A percentile compares a stretch with the other conserved stretches of the same genome.
phyloP scores from a whole-genome alignment of 2,329 filamentous ascomycete genomes.

The Neonectria neomacrospora region DNA sequence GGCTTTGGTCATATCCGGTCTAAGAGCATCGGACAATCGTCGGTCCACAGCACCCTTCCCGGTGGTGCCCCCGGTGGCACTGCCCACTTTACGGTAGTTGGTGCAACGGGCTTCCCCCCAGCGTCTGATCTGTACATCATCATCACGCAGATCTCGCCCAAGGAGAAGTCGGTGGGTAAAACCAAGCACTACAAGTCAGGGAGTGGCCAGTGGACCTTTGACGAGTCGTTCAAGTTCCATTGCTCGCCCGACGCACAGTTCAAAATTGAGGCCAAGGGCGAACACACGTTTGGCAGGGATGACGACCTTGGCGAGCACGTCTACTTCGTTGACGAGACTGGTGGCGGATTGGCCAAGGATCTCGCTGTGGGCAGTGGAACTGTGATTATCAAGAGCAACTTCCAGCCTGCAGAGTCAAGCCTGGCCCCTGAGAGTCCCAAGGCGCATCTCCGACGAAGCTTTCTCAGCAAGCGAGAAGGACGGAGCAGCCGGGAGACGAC shows the following conservation, averaged over 20 bases:
- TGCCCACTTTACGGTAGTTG: conserved; percentile 82
- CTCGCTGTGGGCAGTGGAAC: conserved; percentile 78
- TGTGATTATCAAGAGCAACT: conserved; percentile 79
- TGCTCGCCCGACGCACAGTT: conserved; percentile 88
- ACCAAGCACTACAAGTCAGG: conserved; percentile 88
- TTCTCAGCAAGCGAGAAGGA: conserved; percentile 64
- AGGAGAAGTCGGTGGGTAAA: conserved; percentile 86
- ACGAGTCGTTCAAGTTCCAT: conserved; percentile 81
- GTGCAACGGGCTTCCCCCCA: conserved; percentile 80
- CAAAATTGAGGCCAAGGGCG: conserved; percentile 85
- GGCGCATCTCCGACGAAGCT: conserved; percentile 61
- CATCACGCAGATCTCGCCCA: conserved; percentile 74
- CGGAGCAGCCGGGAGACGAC: conserved; percentile 58
- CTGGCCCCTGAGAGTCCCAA: conserved; percentile 59
- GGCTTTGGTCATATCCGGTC: conserved; percentile 59
- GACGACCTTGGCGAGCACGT: conserved; percentile 84
- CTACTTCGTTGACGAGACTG: conserved; percentile 92
- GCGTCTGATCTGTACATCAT: conserved; percentile 82
- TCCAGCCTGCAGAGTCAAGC: conserved; percentile 63
- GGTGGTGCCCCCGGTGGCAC: conserved; percentile 74
- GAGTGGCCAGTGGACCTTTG: conserved; percentile 73
- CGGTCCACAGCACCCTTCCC: conserved; percentile 71
- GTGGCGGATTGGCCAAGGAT: conserved; percentile 74
- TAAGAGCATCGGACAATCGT: conserved; percentile 72
- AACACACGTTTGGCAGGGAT: conserved; percentile 85